A percentile compares a stretch with the other conserved stretches of the same genome.
Evolutionary conservation across 495 filamentous ascomycete species (phyloP).

Genomic region (Talaromyces liani): DNA sequence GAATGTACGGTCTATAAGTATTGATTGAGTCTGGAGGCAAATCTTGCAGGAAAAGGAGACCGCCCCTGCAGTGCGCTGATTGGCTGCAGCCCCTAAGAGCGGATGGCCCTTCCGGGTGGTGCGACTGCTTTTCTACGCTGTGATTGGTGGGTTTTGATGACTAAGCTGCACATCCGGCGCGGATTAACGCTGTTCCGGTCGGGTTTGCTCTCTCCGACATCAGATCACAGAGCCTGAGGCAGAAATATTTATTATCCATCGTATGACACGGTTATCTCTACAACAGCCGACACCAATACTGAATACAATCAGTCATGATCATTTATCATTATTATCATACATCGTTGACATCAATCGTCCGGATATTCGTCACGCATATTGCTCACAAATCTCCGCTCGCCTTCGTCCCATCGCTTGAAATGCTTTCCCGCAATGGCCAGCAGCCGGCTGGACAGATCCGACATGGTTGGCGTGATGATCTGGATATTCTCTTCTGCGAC

Average conservation of each 20-base stretch:
- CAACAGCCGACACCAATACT: no score
- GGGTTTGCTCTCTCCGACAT: neutral
- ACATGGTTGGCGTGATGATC: slow-evolving; percentile 42
- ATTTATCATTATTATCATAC: slow-evolving; percentile 1
- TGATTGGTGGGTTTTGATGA: neutral
- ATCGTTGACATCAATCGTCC: slow-evolving; percentile 51
- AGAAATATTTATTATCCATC: neutral
- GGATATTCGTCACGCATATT: slow-evolving; percentile 84
- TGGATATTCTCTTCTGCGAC: slow-evolving; percentile 86
- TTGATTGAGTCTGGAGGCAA: neutral
- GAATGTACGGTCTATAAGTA: neutral
- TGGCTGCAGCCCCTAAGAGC: slow-evolving; percentile 1
- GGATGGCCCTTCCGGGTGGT: neutral
- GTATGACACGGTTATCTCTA: neutral
- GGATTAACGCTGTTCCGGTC: neutral
- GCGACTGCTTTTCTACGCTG: neutral
- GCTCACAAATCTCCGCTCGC: slow-evolving; percentile 65
- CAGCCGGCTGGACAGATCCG: slow-evolving; percentile 44
- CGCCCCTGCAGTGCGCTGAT: neutral
- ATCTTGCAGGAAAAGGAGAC: neutral
- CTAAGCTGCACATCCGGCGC: neutral
- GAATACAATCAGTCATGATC: no score
- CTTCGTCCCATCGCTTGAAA: slow-evolving; percentile 79
- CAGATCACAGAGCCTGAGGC: neutral
- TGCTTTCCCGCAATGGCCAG: slow-evolving; percentile 70